Percentiles rank a stretch among this genome's conserved stretches.
Evolutionary conservation across 2,329 filamentous ascomycete genomes (phyloP).

Genomic region (Metarhizium robertsii): DNA sequence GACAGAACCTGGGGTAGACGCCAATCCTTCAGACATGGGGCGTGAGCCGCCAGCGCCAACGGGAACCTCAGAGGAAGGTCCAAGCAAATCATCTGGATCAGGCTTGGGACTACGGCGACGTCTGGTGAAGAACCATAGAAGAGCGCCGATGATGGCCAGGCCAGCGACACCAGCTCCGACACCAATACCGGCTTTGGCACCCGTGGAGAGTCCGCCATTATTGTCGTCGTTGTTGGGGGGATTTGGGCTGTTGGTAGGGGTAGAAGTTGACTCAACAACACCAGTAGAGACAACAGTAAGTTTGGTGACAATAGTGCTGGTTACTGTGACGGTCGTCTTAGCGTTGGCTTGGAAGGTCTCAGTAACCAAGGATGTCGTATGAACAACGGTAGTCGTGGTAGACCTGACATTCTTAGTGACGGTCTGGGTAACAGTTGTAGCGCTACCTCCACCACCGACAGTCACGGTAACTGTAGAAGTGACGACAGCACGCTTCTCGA

Average conservation of each 20-base stretch:
- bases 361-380: conserved; percentile 20
- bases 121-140: conserved; percentile 21
- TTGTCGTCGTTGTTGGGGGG: conserved; percentile 10
- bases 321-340: conserved; percentile 27
- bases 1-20: conserved; percentile 15
- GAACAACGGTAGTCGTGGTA: conserved; percentile 21
- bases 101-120: conserved; percentile 22
- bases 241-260: conserved; percentile 15
- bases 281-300: conserved; percentile 23
- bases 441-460: conserved; percentile 11
- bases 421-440: conserved; percentile 17
- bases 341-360: conserved; percentile 25
- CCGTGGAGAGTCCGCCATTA: conserved; percentile 25
- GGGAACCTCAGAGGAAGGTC: conserved; percentile 31
- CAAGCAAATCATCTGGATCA: conserved; percentile 29
- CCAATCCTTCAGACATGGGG: conserved; percentile 21
- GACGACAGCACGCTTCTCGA: conserved; percentile 26
- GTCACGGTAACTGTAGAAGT: conserved; percentile 24
- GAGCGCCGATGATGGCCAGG: conserved; percentile 20
- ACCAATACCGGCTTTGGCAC: conserved; percentile 35
- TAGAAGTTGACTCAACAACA: conserved; percentile 15
- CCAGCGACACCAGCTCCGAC: conserved; percentile 28
- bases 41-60: conserved; percentile 20
- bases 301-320: conserved; percentile 26
- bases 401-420: conserved; percentile 21